Evolutionary conservation across 2,329 filamentous ascomycete species (phyloP).

Genomic region (Colletotrichum scovillei): DNA sequence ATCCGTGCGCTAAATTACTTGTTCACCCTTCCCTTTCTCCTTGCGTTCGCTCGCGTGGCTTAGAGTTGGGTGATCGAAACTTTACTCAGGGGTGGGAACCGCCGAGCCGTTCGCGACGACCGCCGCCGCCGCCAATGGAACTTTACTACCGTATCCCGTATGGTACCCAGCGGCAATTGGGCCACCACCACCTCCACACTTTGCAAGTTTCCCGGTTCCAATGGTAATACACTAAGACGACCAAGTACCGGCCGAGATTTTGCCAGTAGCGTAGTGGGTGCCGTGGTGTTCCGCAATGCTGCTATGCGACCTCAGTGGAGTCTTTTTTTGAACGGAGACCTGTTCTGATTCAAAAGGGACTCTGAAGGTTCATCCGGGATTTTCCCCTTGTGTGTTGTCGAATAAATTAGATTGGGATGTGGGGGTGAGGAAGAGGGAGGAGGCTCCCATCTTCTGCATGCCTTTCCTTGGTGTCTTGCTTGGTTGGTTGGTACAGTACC

Average conservation of each 20-base stretch:
- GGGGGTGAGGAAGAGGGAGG: no score
- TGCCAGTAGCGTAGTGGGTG: neutral
- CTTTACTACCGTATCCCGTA: neutral
- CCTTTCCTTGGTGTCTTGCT: neutral
- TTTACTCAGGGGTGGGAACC: neutral
- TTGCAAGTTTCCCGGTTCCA: neutral
- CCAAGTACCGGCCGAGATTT: conserved; percentile 12
- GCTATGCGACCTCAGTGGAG: conserved; percentile 10
- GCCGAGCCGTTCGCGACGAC: neutral
- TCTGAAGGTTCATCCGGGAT: conserved; percentile 10
- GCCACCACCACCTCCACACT: neutral
- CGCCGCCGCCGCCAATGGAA: neutral
- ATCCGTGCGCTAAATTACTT: neutral
- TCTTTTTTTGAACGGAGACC: neutral
- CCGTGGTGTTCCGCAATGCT: neutral
- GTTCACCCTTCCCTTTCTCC: neutral
- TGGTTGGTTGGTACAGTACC: no score
- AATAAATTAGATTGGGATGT: neutral
- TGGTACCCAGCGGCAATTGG: neutral
- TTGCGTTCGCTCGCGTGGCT: conserved; percentile 15
- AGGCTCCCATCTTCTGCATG: neutral
- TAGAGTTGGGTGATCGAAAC: conserved; percentile 8
- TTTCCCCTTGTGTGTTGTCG: neutral
- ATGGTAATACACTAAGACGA: neutral
- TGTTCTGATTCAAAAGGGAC: neutral